Evolutionary conservation across 1,284 basidiomycete genomes (phyloP), one percentile per base, ranked within the genome.

Genomic region (Apiotrichum domesticum): DNA sequence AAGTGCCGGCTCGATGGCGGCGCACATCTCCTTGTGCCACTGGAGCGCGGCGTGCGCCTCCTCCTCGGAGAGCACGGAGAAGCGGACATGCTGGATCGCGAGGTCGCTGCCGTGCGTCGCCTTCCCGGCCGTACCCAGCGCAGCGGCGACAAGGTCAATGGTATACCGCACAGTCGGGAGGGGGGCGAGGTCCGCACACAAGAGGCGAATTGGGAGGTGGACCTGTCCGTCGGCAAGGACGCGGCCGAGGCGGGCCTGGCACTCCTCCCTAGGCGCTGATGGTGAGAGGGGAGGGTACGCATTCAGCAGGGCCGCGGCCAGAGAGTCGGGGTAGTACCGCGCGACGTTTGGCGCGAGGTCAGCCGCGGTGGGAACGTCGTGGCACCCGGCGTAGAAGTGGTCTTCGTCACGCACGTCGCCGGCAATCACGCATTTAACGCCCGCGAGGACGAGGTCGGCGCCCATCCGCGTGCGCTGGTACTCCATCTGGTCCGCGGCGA

Each of bases 391-490:
- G 65, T 88, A 88, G 56, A 87, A 80, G 69, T 83, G 85, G 54
- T 66, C 64, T 62, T 73, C 87, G 63, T 88, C 87, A 14, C 78
- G 78, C 49, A 87, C 78, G 59, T 88, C 85, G 6, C 87, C 87
- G 21, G 85, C 71, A 44, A 85, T 74, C 55, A 88, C 77, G 65
- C 80, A 82, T 42, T 76, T 77, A 35, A 88, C 79, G 2, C 87
- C 87, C 29, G 82, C 83, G 14, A 77, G 79, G 35, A 67, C 72
- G 7, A 88, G 79, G 3, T 77, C 80, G 6, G 71, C 70, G 0
- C 84, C 84, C 55, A 88, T 78, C 4, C 85, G 85, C 0, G 79
- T 78, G n/a, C 81, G 80, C 67, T 89, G 87, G 80, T 83, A 87
- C 49, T 77, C 74, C 82, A 88, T 85, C 2, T 83, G 79, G 52